Evolutionary conservation across 1,284 basidiomycete species (phyloP), one percentile per base, ranked within the genome.

Genomic region (Garcileccinum viscosum): DNA sequence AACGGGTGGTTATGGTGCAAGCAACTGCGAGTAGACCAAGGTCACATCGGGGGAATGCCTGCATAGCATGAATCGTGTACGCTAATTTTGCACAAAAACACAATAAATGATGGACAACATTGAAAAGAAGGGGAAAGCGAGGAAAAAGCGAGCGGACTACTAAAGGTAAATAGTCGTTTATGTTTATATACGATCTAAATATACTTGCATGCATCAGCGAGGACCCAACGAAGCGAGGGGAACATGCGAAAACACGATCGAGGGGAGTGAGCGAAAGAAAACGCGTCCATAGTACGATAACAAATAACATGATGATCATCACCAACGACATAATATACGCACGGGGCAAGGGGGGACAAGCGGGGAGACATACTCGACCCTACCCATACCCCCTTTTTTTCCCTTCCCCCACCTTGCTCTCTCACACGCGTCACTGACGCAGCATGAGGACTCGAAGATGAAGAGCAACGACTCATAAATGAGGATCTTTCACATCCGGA

Each of bases 171-270:
- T 27, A 32, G 30, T 56, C 30, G 30, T 62, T 67, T 53, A 38
- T 68, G 44, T 73, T 61, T 72, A 76, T 75, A 61, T 76, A 72
- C 68, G 47, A 64, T 62, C 63, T 71, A 74, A 63, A 73, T 70
- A 74, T 69, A 65, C 60, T 53, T 67, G 59, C 69, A 59, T 73
- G 67, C 44, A 66, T 32, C 50, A 53, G 32, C 37, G 50, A 58
- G 53, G 24, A 30, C 62, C 60, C 61, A 61, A 58, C 61, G 40
- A 35, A 33, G 37, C 15, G 32, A 24, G 24, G 33, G 38, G 32
- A 58, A 63, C 62, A 70, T 71, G 59, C 47, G 40, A 63, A 68
- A 72, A 65, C 74, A 67, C 17, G 63, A 63, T 74, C 65, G 62
- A 64, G 62, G 53, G 38, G 53, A 53, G 50, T 19, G 50, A 53